Evolutionary conservation across 2,329 filamentous ascomycete species (phyloP).

Genomic region (Pyrenochaeta sp.): DNA sequence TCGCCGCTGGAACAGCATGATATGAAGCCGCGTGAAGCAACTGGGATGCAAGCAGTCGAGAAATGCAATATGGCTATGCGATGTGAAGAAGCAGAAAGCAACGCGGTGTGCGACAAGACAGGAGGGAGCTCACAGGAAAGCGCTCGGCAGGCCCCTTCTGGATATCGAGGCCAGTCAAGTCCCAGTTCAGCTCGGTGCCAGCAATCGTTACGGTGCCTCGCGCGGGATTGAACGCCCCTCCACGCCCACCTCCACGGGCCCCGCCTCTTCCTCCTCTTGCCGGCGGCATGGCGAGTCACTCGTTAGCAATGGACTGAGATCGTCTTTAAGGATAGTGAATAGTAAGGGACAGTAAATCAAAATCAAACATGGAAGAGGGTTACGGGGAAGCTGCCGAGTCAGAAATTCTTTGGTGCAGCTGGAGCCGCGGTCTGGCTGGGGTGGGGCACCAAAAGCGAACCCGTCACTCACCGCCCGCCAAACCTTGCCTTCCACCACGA

Average conservation of each 20-base stretch:
- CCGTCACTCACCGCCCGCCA: conserved; percentile 15
- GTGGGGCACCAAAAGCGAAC: conserved; percentile 33
- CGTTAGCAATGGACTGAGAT: not conserved
- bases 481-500: conserved; percentile 4
- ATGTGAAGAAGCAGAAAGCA: not conserved
- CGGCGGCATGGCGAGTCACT: conserved; percentile 26
- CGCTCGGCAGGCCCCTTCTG: conserved; percentile 51
- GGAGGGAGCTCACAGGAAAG: conserved; percentile 48
- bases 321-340: not conserved
- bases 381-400: conserved; percentile 19
- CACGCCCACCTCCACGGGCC: conserved; percentile 38
- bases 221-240: conserved; percentile 39
- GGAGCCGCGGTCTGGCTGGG: conserved; percentile 19
- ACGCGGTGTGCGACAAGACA: conserved; percentile 5
- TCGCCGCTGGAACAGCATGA: conserved; percentile 16
- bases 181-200: conserved; percentile 54
- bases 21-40: conserved; percentile 9
- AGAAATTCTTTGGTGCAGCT: conserved; percentile 29
- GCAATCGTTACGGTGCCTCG: conserved; percentile 51
- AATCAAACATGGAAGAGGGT: conserved; percentile 2
- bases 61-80: not conserved
- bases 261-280: conserved; percentile 45
- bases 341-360: not conserved
- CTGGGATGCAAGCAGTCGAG: not conserved
- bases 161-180: conserved; percentile 51